These are phyloP conservation scores for Umbilicus rupestris DNA, from an alignment of 164 flowering plant genomes.

Conservation along the genomic window DNA sequence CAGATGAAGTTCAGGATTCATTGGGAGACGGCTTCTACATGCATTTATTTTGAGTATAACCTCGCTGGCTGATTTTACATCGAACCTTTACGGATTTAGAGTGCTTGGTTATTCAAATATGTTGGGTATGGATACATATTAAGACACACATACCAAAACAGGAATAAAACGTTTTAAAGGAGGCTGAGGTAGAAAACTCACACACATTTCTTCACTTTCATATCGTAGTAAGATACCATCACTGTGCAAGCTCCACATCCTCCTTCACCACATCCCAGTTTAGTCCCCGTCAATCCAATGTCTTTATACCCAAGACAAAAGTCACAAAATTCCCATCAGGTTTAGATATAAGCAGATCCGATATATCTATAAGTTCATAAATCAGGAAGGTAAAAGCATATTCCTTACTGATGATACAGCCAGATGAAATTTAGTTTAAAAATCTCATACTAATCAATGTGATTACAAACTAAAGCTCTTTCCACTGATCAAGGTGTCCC, in stretches of 20 bases:
- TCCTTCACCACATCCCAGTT: constrained; percentile 98
- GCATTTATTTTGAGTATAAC: too few species aligned
- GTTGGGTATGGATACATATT: neutral
- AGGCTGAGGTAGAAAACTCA: constrained; percentile 32
- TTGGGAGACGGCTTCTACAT: too few species aligned
- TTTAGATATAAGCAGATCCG: neutral
- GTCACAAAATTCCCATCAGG: constrained; percentile 1
- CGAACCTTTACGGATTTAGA: too few species aligned
- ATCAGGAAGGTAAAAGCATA: too few species aligned
- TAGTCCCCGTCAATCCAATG: constrained; percentile 81
- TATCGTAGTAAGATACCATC: constrained; percentile 78
- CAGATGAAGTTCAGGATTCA: neutral
- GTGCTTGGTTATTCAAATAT: too few species aligned
- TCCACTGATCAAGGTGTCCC: too few species aligned
- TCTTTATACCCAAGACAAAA: constrained; percentile 29
- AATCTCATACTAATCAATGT: too few species aligned
- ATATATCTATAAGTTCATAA: neutral
- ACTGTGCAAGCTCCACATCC: constrained; percentile 99
- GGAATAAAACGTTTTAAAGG: neutral
- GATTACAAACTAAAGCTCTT: too few species aligned
- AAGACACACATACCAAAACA: neutral
- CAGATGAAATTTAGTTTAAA: too few species aligned
- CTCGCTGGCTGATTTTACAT: too few species aligned
- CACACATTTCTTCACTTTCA: constrained; percentile 51
- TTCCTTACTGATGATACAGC: too few species aligned